Evolutionary conservation across 2,329 filamentous ascomycete genomes (phyloP), one percentile per base, ranked within the genome.

Genomic region (Hypoxylon sp.): DNA sequence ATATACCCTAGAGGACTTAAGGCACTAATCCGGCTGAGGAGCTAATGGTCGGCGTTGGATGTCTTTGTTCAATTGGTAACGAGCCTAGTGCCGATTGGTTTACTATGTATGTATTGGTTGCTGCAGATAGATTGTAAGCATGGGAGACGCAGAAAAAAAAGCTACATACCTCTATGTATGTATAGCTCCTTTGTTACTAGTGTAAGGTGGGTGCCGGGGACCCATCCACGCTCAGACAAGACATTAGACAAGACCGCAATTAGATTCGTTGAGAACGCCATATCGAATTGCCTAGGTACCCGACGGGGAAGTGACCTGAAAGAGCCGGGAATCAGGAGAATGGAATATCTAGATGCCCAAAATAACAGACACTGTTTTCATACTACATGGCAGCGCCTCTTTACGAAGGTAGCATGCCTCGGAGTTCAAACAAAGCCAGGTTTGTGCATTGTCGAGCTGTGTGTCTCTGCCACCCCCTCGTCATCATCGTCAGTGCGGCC

Each of bases 51-150:
- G 29, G 58, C 37, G 37, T 63, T 65, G 58, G 52, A 50, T 48
- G n/a, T 33, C 55, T 60, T 11, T 37, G 10, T 39, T 63, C 53
- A 47, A 61, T 50, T 61, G 56, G 63, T 56, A 61, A 24, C 22
- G 55, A 46, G 54, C 44, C 37, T 33, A 22, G 29, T 58, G 68
- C 57, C 61, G 65, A 70, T 70, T 67, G 64, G 66, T 56, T 26
- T 60, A 26, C 39, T 44, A 44, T 55, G 33, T 60, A 26, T 55
- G 19, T 22, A 22, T 22, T 22, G 31, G 31, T 14, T 50, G 54
- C 57, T 70, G 50, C 65, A 70, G 68, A 70, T 67, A 67, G 62
- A 61, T 61, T 60, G 51, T 63, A 54, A 63, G 67, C 67, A 55
- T 67, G 62, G 59, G 22, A 48, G 48, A 53, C 53, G 46, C 29